These are phyloP conservation scores for Verticillium albo-atrum DNA, from an alignment of 2,329 filamentous ascomycete species.

Conservation along the genomic window DNA sequence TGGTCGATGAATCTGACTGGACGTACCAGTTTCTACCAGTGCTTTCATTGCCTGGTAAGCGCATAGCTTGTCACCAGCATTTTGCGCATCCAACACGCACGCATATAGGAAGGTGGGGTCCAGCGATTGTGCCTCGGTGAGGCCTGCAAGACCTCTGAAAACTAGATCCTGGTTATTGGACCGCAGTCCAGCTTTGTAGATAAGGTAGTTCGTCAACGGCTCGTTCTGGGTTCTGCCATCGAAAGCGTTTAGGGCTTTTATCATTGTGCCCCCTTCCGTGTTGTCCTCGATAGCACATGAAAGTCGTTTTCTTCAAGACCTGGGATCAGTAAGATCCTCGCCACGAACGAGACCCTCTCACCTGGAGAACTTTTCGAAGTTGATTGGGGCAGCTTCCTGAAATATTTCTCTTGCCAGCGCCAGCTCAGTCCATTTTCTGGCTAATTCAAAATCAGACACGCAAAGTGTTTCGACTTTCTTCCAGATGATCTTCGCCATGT, in stretches of 20 bases:
- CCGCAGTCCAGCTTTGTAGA: slow-evolving; percentile 68
- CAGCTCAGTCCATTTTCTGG: neutral
- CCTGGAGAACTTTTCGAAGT: slow-evolving; percentile 66
- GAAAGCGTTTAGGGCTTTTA: slow-evolving; percentile 55
- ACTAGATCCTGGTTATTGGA: slow-evolving; percentile 54
- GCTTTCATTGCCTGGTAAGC: slow-evolving; percentile 35
- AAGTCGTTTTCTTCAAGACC: slow-evolving; percentile 60
- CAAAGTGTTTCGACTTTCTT: slow-evolving; percentile 63
- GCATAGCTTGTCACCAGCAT: slow-evolving; percentile 55
- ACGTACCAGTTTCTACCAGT: slow-evolving; percentile 20
- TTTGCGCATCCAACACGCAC: slow-evolving; percentile 73
- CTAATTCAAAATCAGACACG: neutral
- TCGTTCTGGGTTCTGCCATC: slow-evolving; percentile 52
- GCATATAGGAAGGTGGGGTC: slow-evolving; percentile 68
- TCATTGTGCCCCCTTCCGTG: slow-evolving; percentile 45
- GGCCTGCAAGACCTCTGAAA: slow-evolving; percentile 55
- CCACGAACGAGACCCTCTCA: no score
- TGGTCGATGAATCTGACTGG: slow-evolving; percentile 23
- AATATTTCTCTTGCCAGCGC: slow-evolving; percentile 42
- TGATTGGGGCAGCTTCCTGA: slow-evolving; percentile 57
- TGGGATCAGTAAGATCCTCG: slow-evolving; percentile 13
- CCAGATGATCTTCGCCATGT: slow-evolving; percentile 66
- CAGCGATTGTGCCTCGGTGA: slow-evolving; percentile 49
- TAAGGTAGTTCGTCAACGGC: slow-evolving; percentile 64
- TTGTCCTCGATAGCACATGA: slow-evolving; percentile 60